Conservation (phyloP, 495 filamentous ascomycete genomes). For the Barbatosphaeria neglecta region DNA sequence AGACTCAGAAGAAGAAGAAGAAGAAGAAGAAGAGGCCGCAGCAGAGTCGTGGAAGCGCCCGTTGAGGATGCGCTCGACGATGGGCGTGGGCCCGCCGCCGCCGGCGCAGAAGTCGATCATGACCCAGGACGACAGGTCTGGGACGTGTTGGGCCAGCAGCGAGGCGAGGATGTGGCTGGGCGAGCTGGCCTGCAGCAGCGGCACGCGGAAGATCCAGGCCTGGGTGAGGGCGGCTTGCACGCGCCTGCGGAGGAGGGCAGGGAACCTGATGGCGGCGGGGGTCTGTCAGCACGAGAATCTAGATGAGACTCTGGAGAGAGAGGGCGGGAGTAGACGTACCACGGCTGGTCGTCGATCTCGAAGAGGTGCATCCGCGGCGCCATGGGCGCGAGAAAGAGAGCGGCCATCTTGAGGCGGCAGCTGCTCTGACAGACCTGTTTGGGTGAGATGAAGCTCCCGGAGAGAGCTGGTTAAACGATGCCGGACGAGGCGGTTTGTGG, state of each 20-base stretch:
- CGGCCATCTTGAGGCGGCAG: slow-evolving; percentile 24
- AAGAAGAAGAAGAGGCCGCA: background rate
- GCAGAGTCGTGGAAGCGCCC: slow-evolving; percentile 11
- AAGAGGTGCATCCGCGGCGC: slow-evolving; percentile 41
- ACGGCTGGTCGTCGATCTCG: slow-evolving; percentile 43
- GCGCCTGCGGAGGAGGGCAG: slow-evolving; percentile 34
- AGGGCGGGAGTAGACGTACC: slow-evolving; percentile 18
- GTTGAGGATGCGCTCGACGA: slow-evolving; percentile 49
- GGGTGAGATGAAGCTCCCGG: too few relatives aligned
- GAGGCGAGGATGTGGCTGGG: slow-evolving; percentile 35
- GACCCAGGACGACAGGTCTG: slow-evolving; percentile 31
- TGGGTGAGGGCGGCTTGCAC: slow-evolving; percentile 41
- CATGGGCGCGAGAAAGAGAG: slow-evolving; percentile 15
- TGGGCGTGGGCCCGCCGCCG: slow-evolving; percentile 54
- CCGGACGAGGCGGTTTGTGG: too few relatives aligned
- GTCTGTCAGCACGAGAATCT: too few relatives aligned
- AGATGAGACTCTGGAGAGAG: background rate
- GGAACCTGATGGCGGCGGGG: slow-evolving; percentile 35
- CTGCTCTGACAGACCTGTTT: background rate
- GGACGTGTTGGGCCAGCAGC: slow-evolving; percentile 34
- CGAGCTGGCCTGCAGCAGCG: slow-evolving; percentile 31
- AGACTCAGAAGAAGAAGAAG: background rate
- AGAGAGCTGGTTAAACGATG: too few relatives aligned
- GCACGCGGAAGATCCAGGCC: slow-evolving; percentile 35
- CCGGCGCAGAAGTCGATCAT: slow-evolving; percentile 69